These are phyloP conservation scores for Apophysomyces variabilis DNA, from an alignment of 371 early-diverging fungal species.

Conservation along the genomic window DNA sequence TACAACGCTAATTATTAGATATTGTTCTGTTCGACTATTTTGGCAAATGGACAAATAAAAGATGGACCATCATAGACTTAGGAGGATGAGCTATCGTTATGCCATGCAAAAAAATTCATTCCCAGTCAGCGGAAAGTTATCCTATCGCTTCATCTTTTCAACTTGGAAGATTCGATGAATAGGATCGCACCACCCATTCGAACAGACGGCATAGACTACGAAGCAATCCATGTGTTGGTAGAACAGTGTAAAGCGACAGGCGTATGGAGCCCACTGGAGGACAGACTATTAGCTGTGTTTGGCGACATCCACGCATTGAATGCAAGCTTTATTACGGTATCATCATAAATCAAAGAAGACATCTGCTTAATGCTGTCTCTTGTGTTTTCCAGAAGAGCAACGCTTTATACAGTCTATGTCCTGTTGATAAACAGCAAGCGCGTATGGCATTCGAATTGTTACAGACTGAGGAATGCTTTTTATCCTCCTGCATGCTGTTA, in stretches of 20 bases:
- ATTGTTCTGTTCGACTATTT: too few species aligned
- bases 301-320: conserved; percentile 20
- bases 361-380: conserved; percentile 29
- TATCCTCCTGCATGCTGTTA: background rate
- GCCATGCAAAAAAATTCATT: too few species aligned
- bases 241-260: conserved; percentile 12
- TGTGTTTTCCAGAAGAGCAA: conserved; percentile 16
- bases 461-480: background rate
- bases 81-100: too few species aligned
- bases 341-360: background rate
- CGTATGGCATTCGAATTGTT: conserved; percentile 2
- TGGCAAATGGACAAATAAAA: too few species aligned
- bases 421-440: conserved; percentile 28
- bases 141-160: too few species aligned
- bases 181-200: background rate
- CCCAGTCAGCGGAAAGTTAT: too few species aligned
- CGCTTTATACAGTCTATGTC: conserved; percentile 12
- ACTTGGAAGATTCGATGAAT: background rate
- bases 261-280: conserved; percentile 19
- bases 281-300: conserved; percentile 16
- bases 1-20: too few species aligned
- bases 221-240: background rate
- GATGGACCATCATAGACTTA: too few species aligned
- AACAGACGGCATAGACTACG: background rate
- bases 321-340: conserved; percentile 29